A percentile compares a stretch with the other conserved stretches of the same genome.
These are phyloP conservation scores for Hirsutella minnesotensis DNA, from an alignment of 2,329 filamentous ascomycete species.

Conservation along the genomic window DNA sequence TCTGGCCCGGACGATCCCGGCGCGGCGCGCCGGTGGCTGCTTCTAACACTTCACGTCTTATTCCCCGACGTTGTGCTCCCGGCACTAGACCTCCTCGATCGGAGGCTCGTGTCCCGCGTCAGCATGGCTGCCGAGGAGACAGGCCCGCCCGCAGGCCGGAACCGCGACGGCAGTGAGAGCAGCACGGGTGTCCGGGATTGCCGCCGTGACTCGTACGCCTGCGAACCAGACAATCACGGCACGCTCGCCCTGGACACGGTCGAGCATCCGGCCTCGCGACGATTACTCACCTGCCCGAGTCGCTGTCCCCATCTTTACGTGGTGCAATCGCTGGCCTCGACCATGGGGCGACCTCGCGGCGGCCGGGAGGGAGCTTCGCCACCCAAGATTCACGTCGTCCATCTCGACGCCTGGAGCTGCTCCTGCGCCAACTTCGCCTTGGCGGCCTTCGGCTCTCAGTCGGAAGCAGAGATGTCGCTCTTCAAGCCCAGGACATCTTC, in stretches of 20 bases:
- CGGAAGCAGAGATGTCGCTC: neutral
- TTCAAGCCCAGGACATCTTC: neutral
- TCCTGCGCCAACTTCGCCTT: slow-evolving; percentile 78
- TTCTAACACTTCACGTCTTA: slow-evolving; percentile 75
- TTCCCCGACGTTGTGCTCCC: slow-evolving; percentile 74
- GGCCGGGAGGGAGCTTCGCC: slow-evolving; percentile 6
- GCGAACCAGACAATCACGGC: neutral
- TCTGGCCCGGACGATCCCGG: neutral
- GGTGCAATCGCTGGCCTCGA: slow-evolving; percentile 46
- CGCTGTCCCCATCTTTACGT: slow-evolving; percentile 51
- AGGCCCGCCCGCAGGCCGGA: neutral
- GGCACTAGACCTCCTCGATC: slow-evolving; percentile 78
- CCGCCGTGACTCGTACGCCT: too few relatives aligned
- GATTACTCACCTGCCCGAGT: too few relatives aligned
- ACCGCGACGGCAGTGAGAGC: too few relatives aligned
- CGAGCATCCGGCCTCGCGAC: too few relatives aligned
- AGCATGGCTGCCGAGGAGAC: neutral
- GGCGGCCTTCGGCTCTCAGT: slow-evolving; percentile 39
- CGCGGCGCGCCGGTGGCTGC: slow-evolving; percentile 29
- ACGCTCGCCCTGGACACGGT: too few relatives aligned
- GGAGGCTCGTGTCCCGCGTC: slow-evolving; percentile 54
- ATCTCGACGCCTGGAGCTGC: slow-evolving; percentile 72
- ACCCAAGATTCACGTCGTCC: slow-evolving; percentile 52
- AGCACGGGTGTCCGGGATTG: too few relatives aligned
- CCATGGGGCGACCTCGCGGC: slow-evolving; percentile 12